These are phyloP conservation scores for Penicillium sclerotigenum DNA, from an alignment of 2,329 filamentous ascomycete genomes.

Conservation along the genomic window DNA sequence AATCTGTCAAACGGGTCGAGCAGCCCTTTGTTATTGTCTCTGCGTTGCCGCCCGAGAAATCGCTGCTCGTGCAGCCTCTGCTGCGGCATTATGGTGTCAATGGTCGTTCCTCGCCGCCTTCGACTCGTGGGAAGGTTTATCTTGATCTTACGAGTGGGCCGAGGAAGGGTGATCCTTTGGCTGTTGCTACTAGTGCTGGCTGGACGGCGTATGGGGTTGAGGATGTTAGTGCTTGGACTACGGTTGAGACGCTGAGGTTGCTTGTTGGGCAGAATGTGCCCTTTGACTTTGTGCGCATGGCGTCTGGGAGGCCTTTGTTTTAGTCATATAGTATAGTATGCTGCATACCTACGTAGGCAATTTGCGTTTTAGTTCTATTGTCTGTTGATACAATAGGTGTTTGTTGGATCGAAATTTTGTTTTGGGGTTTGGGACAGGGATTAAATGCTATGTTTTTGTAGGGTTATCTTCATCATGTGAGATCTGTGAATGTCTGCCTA, in stretches of 20 bases:
- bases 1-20: slow-evolving; percentile 75
- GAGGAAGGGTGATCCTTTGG: slow-evolving; percentile 65
- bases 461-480: not conserved
- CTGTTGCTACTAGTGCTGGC: slow-evolving; percentile 68
- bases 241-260: slow-evolving; percentile 73
- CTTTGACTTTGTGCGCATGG: slow-evolving; percentile 80
- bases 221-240: slow-evolving; percentile 79
- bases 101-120: slow-evolving; percentile 36
- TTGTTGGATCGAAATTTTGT: not conserved
- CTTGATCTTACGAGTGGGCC: slow-evolving; percentile 71
- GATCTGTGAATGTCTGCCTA: not conserved
- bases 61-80: slow-evolving; percentile 71
- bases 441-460: not conserved
- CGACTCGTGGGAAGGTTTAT: slow-evolving; percentile 64
- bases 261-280: slow-evolving; percentile 83
- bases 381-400: not conserved
- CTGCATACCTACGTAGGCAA: not conserved
- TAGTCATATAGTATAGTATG: slow-evolving; percentile 24
- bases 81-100: slow-evolving; percentile 65
- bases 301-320: slow-evolving; percentile 57
- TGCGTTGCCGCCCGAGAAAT: slow-evolving; percentile 74
- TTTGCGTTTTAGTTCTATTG: not conserved
- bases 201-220: slow-evolving; percentile 77
- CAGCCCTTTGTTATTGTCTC: slow-evolving; percentile 80
- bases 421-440: not conserved